Conservation (phyloP, 345 rosid species). For the Angophora floribunda region DNA sequence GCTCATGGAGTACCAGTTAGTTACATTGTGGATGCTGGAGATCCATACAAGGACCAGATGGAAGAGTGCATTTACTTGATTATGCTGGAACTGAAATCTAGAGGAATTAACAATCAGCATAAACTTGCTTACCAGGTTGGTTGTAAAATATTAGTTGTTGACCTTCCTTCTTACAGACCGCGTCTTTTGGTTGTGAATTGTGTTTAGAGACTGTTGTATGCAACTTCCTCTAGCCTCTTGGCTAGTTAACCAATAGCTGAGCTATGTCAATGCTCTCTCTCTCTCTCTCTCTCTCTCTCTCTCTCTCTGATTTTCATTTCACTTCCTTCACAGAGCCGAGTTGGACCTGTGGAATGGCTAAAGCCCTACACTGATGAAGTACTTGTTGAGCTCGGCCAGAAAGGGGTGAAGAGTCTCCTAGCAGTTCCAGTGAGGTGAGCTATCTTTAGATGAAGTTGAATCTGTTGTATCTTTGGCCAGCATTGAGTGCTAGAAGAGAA, state of each 20-base stretch:
- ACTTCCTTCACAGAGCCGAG: conserved; percentile 62
- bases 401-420: conserved; percentile 86
- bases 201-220: neutral
- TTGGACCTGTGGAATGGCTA: conserved; percentile 94
- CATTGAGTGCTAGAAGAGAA: neutral
- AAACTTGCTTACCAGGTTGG: conserved; percentile 84
- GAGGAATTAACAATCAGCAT: conserved; percentile 69
- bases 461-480: neutral
- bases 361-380: conserved; percentile 96
- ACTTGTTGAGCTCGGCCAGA: conserved; percentile 87
- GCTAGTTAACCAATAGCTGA: neutral
- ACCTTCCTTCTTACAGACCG: neutral
- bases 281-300: neutral
- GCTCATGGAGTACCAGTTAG: conserved; percentile 97
- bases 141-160: neutral
- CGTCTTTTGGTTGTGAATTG: neutral
- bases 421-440: conserved; percentile 86
- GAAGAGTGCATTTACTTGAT: conserved; percentile 81
- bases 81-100: conserved; percentile 71
- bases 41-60: conserved; percentile 94
- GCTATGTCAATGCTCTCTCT: neutral
- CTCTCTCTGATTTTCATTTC: neutral
- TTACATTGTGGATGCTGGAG: conserved; percentile 81
- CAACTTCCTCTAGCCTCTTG: neutral
- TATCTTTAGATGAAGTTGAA: neutral